These are phyloP conservation scores for Blastocrithidia nonstop DNA, from an alignment of 208 protist genomes.

Conservation along the genomic window DNA sequence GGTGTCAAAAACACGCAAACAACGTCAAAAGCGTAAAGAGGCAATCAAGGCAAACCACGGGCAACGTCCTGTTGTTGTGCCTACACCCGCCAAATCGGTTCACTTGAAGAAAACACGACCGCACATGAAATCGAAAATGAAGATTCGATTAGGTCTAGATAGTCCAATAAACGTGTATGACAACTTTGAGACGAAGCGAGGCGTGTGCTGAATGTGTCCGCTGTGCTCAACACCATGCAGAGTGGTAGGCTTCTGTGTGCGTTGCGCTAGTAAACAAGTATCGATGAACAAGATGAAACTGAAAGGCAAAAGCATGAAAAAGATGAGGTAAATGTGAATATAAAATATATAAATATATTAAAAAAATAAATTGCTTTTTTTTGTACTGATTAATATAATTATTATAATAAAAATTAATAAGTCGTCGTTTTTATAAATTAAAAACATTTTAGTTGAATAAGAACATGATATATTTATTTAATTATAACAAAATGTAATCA, in stretches of 20 bases:
- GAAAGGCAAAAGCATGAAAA: neutral
- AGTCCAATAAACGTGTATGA: slow-evolving; percentile 71
- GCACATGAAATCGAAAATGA: slow-evolving; percentile 82
- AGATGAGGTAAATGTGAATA: slow-evolving; percentile 2
- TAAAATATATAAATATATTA: neutral
- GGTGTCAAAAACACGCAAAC: slow-evolving; percentile 80
- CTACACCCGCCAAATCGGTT: slow-evolving; percentile 53
- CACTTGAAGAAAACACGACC: slow-evolving; percentile 81
- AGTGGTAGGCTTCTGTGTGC: slow-evolving; percentile 73
- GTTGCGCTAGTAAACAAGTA: too few relatives aligned
- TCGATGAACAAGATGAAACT: too few relatives aligned
- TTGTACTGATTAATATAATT: too few relatives aligned
- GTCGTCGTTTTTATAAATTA: too few relatives aligned
- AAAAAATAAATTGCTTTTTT: too few relatives aligned
- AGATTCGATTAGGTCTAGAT: slow-evolving; percentile 79
- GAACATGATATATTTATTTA: too few relatives aligned
- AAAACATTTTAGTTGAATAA: too few relatives aligned
- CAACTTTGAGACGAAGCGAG: slow-evolving; percentile 70
- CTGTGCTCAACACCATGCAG: slow-evolving; percentile 47
- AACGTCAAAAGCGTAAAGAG: slow-evolving; percentile 69
- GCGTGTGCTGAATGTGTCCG: slow-evolving; percentile 69
- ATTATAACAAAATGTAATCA: too few relatives aligned
- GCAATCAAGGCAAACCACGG: slow-evolving; percentile 44
- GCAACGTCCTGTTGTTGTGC: slow-evolving; percentile 26
- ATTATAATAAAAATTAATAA: too few relatives aligned